phyloP scores from a whole-genome alignment of 352 stramenopile species.

The Globisporangium yorkense region DNA sequence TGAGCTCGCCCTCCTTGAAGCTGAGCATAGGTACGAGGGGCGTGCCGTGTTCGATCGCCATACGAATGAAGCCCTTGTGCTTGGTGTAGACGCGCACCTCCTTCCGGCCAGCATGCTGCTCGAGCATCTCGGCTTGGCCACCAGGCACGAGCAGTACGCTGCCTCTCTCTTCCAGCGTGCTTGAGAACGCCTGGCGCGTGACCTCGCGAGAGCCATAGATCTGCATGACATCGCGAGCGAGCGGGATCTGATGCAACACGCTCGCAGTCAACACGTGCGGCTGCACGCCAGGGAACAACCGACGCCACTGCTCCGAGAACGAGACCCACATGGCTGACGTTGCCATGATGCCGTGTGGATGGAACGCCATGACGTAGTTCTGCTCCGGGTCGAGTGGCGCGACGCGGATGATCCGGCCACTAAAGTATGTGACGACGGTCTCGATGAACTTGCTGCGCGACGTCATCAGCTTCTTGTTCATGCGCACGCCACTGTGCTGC shows the following conservation, averaged over 20 bases:
- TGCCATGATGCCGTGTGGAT: slow-evolving; percentile 77
- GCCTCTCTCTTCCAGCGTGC: slow-evolving; percentile 42
- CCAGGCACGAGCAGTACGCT: slow-evolving; percentile 75
- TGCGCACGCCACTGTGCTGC: slow-evolving; percentile 51
- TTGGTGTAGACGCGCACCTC: slow-evolving; percentile 68
- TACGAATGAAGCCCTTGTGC: slow-evolving; percentile 76
- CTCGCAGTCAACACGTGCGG: slow-evolving; percentile 67
- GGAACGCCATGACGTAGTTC: slow-evolving; percentile 73
- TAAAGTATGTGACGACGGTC: slow-evolving; percentile 59
- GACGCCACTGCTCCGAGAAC: slow-evolving; percentile 62
- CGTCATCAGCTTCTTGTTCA: slow-evolving; percentile 37
- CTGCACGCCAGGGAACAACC: slow-evolving; percentile 60
- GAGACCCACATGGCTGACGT: slow-evolving; percentile 75
- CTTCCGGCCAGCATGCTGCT: slow-evolving; percentile 50
- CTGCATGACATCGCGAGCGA: slow-evolving; percentile 70
- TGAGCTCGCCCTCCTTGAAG: slow-evolving; percentile 77
- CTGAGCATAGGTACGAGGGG: slow-evolving; percentile 72
- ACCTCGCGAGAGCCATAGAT: slow-evolving; percentile 74
- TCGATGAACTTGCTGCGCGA: slow-evolving; percentile 44
- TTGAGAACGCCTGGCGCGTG: slow-evolving; percentile 47
- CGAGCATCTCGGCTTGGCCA: slow-evolving; percentile 78
- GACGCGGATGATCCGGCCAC: slow-evolving; percentile 48
- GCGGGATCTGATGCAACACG: slow-evolving; percentile 76
- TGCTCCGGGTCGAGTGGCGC: slow-evolving; percentile 45
- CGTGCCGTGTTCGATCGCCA: slow-evolving; percentile 71